Conservation (phyloP, 1,139 yeast species). For the Debaryomyces sp. region DNA sequence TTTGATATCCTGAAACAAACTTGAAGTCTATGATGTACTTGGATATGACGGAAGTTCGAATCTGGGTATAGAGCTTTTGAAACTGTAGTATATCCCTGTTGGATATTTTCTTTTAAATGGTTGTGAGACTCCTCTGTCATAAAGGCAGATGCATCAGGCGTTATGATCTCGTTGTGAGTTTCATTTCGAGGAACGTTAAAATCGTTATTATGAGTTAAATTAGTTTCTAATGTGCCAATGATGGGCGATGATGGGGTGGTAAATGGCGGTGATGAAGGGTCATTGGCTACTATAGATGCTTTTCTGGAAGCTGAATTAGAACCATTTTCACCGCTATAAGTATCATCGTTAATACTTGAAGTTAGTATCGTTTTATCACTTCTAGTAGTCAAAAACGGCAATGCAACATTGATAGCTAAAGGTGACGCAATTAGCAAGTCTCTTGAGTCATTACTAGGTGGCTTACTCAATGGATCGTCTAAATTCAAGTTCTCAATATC, state of each 20-base stretch:
- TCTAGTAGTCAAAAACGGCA: conserved; percentile 49
- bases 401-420: conserved; percentile 47
- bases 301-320: conserved; percentile 26
- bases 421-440: conserved; percentile 46
- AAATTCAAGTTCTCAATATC: conserved; percentile 9
- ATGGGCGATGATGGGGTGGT: conserved; percentile 37
- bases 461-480: conserved; percentile 14
- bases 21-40: conserved; percentile 75
- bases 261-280: conserved; percentile 12
- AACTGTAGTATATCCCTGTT: conserved; percentile 39
- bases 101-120: conserved; percentile 32
- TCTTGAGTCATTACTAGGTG: conserved; percentile 5
- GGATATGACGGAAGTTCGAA: conserved; percentile 67
- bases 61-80: conserved; percentile 63
- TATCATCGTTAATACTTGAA: conserved; percentile 22
- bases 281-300: conserved; percentile 20
- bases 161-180: conserved; percentile 25
- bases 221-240: conserved; percentile 47
- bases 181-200: conserved; percentile 15
- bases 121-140: conserved; percentile 28
- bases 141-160: conserved; percentile 33
- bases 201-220: conserved; percentile 32
- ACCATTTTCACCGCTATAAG: background rate
- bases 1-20: conserved; percentile 78
- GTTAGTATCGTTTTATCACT: conserved; percentile 35